Base-by-base conservation (phyloP, 371 early-diverging fungal genomes). In the Lichtheimia ramosa region DNA sequence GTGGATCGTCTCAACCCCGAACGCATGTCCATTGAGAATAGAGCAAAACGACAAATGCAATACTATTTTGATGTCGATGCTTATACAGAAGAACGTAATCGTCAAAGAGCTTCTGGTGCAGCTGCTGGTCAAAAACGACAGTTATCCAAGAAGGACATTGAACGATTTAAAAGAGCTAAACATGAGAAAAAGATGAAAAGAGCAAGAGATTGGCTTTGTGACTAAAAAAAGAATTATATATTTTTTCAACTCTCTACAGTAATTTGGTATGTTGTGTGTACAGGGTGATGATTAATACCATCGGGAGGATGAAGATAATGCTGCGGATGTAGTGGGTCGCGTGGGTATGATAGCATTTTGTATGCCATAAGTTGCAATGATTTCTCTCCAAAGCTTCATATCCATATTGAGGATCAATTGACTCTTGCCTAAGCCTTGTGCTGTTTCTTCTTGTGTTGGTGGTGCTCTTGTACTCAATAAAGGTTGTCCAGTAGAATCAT, bases 381-480 rank as follows among this genome's bases (percentile, higher is more conserved):
- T 75, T 18, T 87, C 81, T 66, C 79, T 68, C 92, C 91, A 96
- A 0, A 81, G 81, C 2, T 74, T 56, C 62, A 86, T 79, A 58
- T 90, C 90, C 43, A 95, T 73, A 52, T 87, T 88, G 69, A 96
- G 83, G 16, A 96, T 85, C 54, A 92, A 74, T 64, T 94, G 96
- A 64, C 88, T 89, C 63, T 94, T 92, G 6, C 73, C 62, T 8
- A 91, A 71, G 5, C 86, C 86, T 18, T 74, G 63, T n/a, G 81
- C 82, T 14, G 86, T 79, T 59, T 87, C 88, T 25, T 86, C 86
- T 12, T 81, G 75, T 7, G 82, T 82, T 1, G 89, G 91, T 20
- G 82, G 79, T 59, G 82, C 75, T 55, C 78, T 79, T 23, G 79
- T 70, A 54, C 82, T 64, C 16, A 86, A 58, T 14, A 85, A 78